Conservation (phyloP, 2,329 filamentous ascomycete species). For the Penicillium sp. region DNA sequence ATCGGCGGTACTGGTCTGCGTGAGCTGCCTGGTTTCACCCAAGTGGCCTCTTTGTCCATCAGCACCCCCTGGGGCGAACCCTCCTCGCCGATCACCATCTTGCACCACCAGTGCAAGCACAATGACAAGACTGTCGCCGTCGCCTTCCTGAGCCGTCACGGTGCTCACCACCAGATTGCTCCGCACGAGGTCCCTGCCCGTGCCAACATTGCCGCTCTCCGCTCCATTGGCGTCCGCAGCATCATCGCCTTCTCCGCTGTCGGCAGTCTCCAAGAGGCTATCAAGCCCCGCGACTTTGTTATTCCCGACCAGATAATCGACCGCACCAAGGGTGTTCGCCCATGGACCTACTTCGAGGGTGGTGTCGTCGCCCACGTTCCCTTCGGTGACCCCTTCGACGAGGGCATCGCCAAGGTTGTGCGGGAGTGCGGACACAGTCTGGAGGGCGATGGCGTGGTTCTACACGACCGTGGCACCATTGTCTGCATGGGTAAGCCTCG, state of each 20-base stretch:
- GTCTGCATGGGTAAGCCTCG: slow-evolving; percentile 80
- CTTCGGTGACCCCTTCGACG: slow-evolving; percentile 95
- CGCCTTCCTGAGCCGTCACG: slow-evolving; percentile 94
- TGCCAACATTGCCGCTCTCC: slow-evolving; percentile 97
- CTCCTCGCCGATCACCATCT: slow-evolving; percentile 77
- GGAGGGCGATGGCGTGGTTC: slow-evolving; percentile 78
- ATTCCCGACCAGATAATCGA: slow-evolving; percentile 97
- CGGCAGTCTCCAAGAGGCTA: slow-evolving; percentile 86
- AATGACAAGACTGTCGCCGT: slow-evolving; percentile 65
- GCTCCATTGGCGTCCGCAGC: slow-evolving; percentile 83
- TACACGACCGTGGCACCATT: slow-evolving; percentile 83
- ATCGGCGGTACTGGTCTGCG: slow-evolving; percentile 93
- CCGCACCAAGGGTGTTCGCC: slow-evolving; percentile 90
- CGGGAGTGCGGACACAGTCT: slow-evolving; percentile 75
- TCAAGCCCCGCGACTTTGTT: slow-evolving; percentile 95
- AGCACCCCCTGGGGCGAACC: slow-evolving; percentile 88
- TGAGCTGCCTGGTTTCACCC: slow-evolving; percentile 82
- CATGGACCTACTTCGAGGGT: slow-evolving; percentile 85
- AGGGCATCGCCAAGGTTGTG: slow-evolving; percentile 74
- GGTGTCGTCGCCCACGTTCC: slow-evolving; percentile 93
- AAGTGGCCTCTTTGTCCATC: slow-evolving; percentile 76
- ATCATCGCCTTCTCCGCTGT: slow-evolving; percentile 96
- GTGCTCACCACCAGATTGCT: slow-evolving; percentile 82
- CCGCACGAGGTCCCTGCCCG: slow-evolving; percentile 94
- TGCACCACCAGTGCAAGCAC: slow-evolving; percentile 79